These are phyloP conservation scores for Glycyrrhiza uralensis DNA, from an alignment of 306 rosid species.

Conservation along the genomic window DNA sequence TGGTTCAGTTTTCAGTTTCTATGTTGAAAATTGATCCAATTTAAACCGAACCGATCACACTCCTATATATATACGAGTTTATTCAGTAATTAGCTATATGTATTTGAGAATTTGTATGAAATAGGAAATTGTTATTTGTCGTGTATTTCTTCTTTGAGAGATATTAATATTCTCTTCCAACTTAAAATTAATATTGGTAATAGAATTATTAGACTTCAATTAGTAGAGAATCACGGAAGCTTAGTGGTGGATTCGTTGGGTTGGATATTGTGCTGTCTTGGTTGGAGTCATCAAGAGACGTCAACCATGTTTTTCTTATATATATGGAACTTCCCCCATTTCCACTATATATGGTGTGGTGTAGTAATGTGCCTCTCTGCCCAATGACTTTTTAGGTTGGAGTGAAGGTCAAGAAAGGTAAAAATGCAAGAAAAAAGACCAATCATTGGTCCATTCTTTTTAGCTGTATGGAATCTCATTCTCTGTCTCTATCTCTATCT, in stretches of 20 bases:
- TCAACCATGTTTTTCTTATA: conserved; percentile 26
- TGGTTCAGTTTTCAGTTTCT: no score
- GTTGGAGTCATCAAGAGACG: no score
- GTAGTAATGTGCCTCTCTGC: conserved; percentile 28
- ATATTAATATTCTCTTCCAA: no score
- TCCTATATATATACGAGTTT: no score
- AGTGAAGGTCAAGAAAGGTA: conserved; percentile 63
- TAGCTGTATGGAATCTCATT: conserved; percentile 59
- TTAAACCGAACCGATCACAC: no score
- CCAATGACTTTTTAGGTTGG: conserved; percentile 35
- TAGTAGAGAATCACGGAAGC: conserved; percentile 46
- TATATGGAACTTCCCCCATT: conserved; percentile 37
- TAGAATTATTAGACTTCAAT: conserved; percentile 6
- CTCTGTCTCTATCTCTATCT: neutral
- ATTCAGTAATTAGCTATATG: no score
- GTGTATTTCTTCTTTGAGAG: no score
- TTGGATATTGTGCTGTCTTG: conserved; percentile 36
- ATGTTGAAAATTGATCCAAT: no score
- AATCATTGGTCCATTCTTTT: conserved; percentile 60
- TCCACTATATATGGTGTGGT: conserved; percentile 24
- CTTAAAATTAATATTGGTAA: neutral
- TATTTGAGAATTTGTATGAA: no score
- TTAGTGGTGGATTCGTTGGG: conserved; percentile 42
- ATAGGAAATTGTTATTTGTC: no score
- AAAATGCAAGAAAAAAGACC: conserved; percentile 48